A percentile compares a stretch with the other conserved stretches of the same genome.
These are phyloP conservation scores for Ustilago trichophora DNA, from an alignment of 1,284 basidiomycete genomes.

Conservation along the genomic window DNA sequence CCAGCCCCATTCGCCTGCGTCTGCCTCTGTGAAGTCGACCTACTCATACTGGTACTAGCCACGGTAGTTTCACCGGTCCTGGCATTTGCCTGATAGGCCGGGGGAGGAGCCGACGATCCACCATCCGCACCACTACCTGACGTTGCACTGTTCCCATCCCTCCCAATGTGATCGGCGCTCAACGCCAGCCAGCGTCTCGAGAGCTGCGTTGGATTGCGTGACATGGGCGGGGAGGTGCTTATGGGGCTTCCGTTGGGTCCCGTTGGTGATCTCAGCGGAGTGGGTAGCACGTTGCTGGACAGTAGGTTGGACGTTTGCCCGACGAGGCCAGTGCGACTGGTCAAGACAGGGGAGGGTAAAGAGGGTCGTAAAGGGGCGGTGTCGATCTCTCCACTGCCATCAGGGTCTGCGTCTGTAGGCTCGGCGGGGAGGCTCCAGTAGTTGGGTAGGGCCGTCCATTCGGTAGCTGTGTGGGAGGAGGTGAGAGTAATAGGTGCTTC, in stretches of 20 bases:
- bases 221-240: conserved; percentile 16
- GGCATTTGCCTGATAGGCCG: conserved; percentile 38
- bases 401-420: conserved; percentile 7
- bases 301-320: conserved; percentile 4
- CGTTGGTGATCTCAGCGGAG: conserved; percentile 10
- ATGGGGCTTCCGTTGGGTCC: neutral
- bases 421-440: conserved; percentile 53
- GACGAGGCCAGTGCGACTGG: conserved; percentile 20
- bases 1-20: neutral
- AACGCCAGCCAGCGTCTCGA: conserved; percentile 51
- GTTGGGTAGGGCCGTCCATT: conserved; percentile 61
- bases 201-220: conserved; percentile 33
- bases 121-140: neutral
- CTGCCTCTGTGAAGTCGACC: conserved; percentile 6
- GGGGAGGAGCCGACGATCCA: conserved; percentile 25
- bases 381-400: conserved; percentile 4
- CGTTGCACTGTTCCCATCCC: conserved; percentile 9
- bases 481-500: conserved; percentile 76
- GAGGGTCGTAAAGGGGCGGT: conserved; percentile 19
- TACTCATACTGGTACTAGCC: conserved; percentile 23
- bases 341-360: conserved; percentile 27
- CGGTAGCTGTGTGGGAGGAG: conserved; percentile 57
- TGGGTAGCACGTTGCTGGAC: neutral
- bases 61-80: conserved; percentile 35
- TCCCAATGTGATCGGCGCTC: conserved; percentile 26